These are phyloP conservation scores for Carex myosuroides DNA, from an alignment of 176 grass and related monocot genomes.

Conservation along the genomic window DNA sequence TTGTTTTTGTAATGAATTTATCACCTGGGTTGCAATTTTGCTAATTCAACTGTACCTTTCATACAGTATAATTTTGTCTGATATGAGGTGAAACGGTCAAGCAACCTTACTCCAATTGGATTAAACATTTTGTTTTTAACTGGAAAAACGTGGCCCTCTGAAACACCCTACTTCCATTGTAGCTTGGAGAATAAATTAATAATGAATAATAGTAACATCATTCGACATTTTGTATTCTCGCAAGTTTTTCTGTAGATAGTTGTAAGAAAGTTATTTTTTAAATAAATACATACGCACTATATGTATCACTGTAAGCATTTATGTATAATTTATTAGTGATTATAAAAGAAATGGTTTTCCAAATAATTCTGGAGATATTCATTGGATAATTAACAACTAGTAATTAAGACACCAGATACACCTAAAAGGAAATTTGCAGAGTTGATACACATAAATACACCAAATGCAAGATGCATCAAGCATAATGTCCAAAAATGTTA, in stretches of 20 bases:
- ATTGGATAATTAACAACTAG: not conserved
- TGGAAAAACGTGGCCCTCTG: not conserved
- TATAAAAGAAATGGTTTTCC: not conserved
- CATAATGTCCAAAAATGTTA: not conserved
- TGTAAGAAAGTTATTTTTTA: not conserved
- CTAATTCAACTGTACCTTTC: not conserved
- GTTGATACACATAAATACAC: not conserved
- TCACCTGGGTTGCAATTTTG: no score
- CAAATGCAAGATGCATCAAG: not conserved
- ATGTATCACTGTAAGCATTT: not conserved
- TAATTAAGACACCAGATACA: not conserved
- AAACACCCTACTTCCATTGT: not conserved
- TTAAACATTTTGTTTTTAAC: not conserved
- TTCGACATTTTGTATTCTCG: not conserved
- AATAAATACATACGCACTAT: not conserved
- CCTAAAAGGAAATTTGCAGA: not conserved
- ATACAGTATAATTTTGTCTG: not conserved
- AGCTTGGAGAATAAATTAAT: not conserved
- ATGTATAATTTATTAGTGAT: not conserved
- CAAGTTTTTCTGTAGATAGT: not conserved
- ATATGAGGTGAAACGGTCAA: not conserved
- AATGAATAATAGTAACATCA: not conserved
- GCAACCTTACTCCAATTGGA: not conserved
- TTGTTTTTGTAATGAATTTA: not conserved
- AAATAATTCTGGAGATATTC: not conserved